Base-by-base conservation (phyloP, 1,139 yeast genomes). In the Lodderomyces theae region DNA sequence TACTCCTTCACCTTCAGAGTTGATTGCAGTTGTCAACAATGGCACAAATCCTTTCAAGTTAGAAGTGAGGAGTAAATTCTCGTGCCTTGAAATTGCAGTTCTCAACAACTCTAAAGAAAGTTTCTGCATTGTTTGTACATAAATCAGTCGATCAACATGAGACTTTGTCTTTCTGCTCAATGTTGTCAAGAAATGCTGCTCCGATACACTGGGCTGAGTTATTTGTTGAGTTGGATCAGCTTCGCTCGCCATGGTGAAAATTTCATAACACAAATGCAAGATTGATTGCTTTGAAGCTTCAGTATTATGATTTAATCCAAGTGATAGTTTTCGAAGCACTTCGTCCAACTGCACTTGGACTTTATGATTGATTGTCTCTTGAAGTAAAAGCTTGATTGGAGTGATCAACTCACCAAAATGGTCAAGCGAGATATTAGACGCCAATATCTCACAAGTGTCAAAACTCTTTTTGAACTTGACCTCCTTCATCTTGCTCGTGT, bases 381-480 rank as follows among this genome's bases (percentile, higher is more conserved):
- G 66, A 34, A 87, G 63, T 45, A 92, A 65, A 42, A 77, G 63
- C 54, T 82, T 82, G 29, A 92, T 68, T 1, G 98, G 98, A 12
- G 70, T 70, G 19, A 92, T 63, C 24, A 94, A 63, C 39, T 64
- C 63, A n/a, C 74, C 69, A 57, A 90, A 86, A 35, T 69, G 63
- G 5, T 71, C 60, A 46, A 90, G 66, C n/a, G 77, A 66, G 33
- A 90, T 76, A 53, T 82, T 80, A 6, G 80, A 62, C 0, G 96
- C 77, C 37, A 90, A 57, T 16, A 89, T 66, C 60, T 90, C 96
- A 30, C 84, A 94, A 5, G 95, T 82, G 51, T 92, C 97, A 57
- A 70, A 86, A 69, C 96, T 85, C 63, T 87, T 89, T 55, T 87
- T 87, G 52, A 81, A 83, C 56, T 87, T 89, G 32, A 92, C 94